A percentile compares a stretch with the other conserved stretches of the same genome.
These are phyloP conservation scores for Xylaria curta DNA, from an alignment of 495 filamentous ascomycete species.

Conservation along the genomic window DNA sequence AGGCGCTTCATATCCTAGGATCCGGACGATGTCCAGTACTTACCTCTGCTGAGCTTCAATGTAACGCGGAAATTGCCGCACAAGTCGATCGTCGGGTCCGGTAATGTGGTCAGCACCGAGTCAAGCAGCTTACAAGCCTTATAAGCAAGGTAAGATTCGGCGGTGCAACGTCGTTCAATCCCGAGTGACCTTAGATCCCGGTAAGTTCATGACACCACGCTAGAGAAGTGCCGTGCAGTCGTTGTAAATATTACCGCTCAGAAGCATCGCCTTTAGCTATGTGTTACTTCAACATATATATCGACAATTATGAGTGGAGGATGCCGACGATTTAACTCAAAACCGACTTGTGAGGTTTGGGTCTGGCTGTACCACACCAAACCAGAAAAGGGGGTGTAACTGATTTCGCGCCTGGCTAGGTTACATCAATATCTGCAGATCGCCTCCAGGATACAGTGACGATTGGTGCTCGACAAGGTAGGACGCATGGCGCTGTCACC, in stretches of 20 bases:
- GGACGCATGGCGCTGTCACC: conserved; percentile 21
- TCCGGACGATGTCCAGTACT: background rate
- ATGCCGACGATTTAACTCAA: background rate
- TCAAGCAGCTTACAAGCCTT: conserved; percentile 20
- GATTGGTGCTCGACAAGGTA: conserved; percentile 24
- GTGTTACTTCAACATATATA: background rate
- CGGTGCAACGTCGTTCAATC: conserved; percentile 17
- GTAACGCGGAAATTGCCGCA: conserved; percentile 16
- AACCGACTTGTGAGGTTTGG: background rate
- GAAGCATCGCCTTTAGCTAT: background rate
- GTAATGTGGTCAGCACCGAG: conserved; percentile 16
- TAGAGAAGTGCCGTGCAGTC: background rate
- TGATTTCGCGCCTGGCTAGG: conserved; percentile 3
- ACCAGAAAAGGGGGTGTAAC: conserved; percentile 11
- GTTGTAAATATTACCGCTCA: background rate
- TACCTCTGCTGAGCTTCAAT: background rate
- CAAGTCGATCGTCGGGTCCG: conserved; percentile 16
- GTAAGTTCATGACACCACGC: background rate
- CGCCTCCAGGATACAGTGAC: conserved; percentile 15
- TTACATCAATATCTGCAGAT: conserved; percentile 28
- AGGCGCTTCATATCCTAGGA: background rate
- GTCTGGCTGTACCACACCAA: conserved; percentile 1
- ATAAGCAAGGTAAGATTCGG: conserved; percentile 24
- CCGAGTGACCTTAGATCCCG: conserved; percentile 1
- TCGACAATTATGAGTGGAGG: background rate